These are phyloP conservation scores for Pleurotus tuoliensis DNA, from an alignment of 768 basidiomycete genomes.

Conservation along the genomic window DNA sequence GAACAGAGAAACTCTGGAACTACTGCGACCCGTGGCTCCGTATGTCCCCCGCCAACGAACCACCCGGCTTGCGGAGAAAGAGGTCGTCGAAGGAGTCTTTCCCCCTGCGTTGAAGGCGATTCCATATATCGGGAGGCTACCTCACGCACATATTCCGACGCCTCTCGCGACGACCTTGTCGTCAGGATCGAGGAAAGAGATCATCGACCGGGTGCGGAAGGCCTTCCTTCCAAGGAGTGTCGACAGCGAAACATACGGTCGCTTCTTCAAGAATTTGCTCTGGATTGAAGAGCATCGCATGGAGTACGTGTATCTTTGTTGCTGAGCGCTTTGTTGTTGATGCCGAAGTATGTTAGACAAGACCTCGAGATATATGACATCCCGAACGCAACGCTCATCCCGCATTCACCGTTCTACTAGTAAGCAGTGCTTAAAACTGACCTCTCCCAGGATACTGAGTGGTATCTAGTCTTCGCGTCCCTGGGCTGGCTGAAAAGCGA, in stretches of 20 bases:
- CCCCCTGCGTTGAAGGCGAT: constrained; percentile 39
- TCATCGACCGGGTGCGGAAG: constrained; percentile 24
- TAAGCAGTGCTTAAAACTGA: constrained; percentile 17
- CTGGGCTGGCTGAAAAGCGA: constrained; percentile 55
- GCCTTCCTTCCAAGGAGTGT: constrained; percentile 40
- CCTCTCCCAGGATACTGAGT: neutral
- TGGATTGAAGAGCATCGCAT: constrained; percentile 52
- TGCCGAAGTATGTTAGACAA: constrained; percentile 22
- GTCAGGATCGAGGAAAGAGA: constrained; percentile 22
- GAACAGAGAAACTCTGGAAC: constrained; percentile 38
- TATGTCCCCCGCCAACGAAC: constrained; percentile 38
- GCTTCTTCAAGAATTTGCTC: constrained; percentile 45
- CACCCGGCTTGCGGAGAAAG: constrained; percentile 25
- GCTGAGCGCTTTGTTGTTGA: neutral
- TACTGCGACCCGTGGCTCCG: constrained; percentile 39
- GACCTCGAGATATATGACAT: constrained; percentile 40
- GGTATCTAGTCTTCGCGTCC: constrained; percentile 32
- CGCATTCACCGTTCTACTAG: constrained; percentile 31
- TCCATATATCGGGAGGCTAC: constrained; percentile 37
- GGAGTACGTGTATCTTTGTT: constrained; percentile 18
- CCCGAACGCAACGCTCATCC: constrained; percentile 24
- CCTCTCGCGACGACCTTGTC: constrained; percentile 26
- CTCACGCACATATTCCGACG: constrained; percentile 33
- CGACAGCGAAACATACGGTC: constrained; percentile 34
- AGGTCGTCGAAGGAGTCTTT: constrained; percentile 36